phyloP scores from a whole-genome alignment of 352 stramenopile genomes.

The Phytopythium delawarense region DNA sequence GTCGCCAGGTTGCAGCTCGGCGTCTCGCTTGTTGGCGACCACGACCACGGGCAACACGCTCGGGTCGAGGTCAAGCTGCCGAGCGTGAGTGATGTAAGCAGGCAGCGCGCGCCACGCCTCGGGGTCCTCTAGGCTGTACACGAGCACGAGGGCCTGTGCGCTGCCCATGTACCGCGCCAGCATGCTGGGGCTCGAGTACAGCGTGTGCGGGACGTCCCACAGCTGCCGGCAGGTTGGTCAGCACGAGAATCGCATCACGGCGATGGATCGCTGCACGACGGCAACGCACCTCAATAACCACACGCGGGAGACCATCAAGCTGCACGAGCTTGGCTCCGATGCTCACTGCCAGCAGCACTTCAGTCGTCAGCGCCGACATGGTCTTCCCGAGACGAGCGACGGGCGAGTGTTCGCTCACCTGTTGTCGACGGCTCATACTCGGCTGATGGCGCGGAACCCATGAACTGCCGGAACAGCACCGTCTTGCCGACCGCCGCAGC shows the following conservation, averaged over 20 bases:
- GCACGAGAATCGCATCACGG: not conserved
- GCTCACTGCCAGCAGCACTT: constrained; percentile 14
- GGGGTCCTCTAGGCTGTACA: constrained; percentile 33
- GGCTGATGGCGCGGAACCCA: constrained; percentile 17
- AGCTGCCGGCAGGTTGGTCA: constrained; percentile 18
- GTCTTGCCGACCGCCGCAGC: constrained; percentile 43
- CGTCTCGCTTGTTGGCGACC: constrained; percentile 25
- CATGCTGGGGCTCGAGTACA: constrained; percentile 43
- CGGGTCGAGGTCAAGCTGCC: constrained; percentile 11
- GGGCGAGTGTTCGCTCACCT: constrained; percentile 11
- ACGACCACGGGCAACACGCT: constrained; percentile 16
- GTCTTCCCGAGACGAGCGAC: not conserved
- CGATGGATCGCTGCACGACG: not conserved
- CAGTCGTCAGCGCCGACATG: not conserved
- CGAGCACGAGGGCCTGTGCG: constrained; percentile 28
- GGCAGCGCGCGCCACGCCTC: constrained; percentile 25
- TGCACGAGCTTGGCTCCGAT: constrained; percentile 55
- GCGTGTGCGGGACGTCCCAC: constrained; percentile 54
- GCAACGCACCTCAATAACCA: constrained; percentile 39
- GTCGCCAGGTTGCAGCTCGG: not conserved
- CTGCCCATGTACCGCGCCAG: constrained; percentile 35
- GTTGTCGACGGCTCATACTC: constrained; percentile 32
- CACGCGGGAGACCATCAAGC: constrained; percentile 25
- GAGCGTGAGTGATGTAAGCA: constrained; percentile 17
- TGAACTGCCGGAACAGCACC: constrained; percentile 42